phyloP scores from a whole-genome alignment of 2,329 filamentous ascomycete species.

The Fusarium decemcellulare region DNA sequence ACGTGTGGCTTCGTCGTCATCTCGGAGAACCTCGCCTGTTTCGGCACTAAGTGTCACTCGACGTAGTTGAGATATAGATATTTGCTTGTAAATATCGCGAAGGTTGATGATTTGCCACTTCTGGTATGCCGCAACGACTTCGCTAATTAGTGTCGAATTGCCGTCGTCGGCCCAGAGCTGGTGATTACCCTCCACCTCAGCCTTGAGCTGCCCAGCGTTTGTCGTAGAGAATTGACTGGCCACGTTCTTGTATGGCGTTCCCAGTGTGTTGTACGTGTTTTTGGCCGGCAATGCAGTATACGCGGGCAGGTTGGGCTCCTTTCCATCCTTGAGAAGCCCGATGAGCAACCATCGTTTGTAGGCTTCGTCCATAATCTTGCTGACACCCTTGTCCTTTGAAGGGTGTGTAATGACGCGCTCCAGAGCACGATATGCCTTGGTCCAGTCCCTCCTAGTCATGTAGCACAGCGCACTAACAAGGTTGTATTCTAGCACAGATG shows the following conservation, averaged over 20 bases:
- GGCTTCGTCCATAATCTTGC: constrained; percentile 86
- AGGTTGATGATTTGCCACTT: constrained; percentile 83
- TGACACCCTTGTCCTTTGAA: constrained; percentile 71
- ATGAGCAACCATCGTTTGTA: constrained; percentile 94
- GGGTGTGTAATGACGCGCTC: constrained; percentile 79
- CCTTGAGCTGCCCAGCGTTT: constrained; percentile 70
- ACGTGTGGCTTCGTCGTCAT: constrained; percentile 59
- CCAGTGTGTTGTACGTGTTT: constrained; percentile 70
- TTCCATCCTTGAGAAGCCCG: constrained; percentile 79
- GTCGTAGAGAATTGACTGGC: constrained; percentile 75
- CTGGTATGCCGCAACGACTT: constrained; percentile 80
- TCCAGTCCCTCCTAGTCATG: constrained; percentile 73
- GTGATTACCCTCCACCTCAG: constrained; percentile 72
- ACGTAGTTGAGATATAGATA: constrained; percentile 69
- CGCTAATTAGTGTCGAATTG: constrained; percentile 78
- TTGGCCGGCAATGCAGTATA: constrained; percentile 67
- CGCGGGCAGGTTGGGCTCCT: constrained; percentile 67
- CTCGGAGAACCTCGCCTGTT: constrained; percentile 61
- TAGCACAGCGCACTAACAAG: constrained; percentile 75
- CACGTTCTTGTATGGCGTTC: constrained; percentile 79
- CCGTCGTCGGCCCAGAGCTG: constrained; percentile 78
- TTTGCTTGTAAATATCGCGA: constrained; percentile 76
- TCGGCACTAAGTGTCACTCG: constrained; percentile 67
- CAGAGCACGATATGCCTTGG: constrained; percentile 72
- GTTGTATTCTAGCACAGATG: constrained; percentile 77